These are phyloP conservation scores for Venturia nashicola DNA, from an alignment of 2,329 filamentous ascomycete genomes.

Conservation along the genomic window DNA sequence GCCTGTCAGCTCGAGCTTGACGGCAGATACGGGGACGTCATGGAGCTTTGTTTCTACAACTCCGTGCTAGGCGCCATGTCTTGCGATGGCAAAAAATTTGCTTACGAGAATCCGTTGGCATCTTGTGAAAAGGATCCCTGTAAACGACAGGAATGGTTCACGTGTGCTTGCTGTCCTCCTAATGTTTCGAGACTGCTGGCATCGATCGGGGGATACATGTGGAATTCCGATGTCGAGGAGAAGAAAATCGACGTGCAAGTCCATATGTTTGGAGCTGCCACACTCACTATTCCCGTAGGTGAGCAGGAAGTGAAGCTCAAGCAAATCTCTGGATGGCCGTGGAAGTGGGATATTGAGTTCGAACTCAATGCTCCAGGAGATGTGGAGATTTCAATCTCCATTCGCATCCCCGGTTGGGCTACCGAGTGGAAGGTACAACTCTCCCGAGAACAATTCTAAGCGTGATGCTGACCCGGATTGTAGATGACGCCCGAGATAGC, in stretches of 20 bases:
- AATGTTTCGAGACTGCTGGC: constrained; percentile 46
- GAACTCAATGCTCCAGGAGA: constrained; percentile 22
- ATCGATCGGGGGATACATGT: constrained; percentile 44
- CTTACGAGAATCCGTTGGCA: constrained; percentile 49
- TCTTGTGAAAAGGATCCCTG: constrained; percentile 39
- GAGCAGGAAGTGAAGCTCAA: constrained; percentile 27
- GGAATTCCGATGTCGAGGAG: constrained; percentile 26
- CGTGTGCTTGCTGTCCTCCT: constrained; percentile 47
- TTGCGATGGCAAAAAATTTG: constrained; percentile 43
- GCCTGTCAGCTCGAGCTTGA: constrained; percentile 34
- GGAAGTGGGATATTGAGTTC: constrained; percentile 41
- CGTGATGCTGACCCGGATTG: neutral
- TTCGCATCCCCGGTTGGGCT: constrained; percentile 46
- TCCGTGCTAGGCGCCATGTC: constrained; percentile 46
- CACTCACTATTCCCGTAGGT: constrained; percentile 27
- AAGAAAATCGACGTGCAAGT: constrained; percentile 33
- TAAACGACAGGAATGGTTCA: constrained; percentile 44
- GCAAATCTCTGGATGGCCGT: constrained; percentile 46
- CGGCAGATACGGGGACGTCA: constrained; percentile 42
- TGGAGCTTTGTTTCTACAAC: constrained; percentile 51
- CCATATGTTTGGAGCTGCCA: constrained; percentile 43
- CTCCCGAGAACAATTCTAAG: neutral
- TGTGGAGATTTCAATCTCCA: constrained; percentile 28
- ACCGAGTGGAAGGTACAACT: constrained; percentile 17
- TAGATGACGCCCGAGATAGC: constrained; percentile 25